Percentiles rank a stretch among this genome's conserved stretches.
Evolutionary conservation across 2,329 filamentous ascomycete genomes (phyloP).

Genomic region (Ilyonectria robusta): DNA sequence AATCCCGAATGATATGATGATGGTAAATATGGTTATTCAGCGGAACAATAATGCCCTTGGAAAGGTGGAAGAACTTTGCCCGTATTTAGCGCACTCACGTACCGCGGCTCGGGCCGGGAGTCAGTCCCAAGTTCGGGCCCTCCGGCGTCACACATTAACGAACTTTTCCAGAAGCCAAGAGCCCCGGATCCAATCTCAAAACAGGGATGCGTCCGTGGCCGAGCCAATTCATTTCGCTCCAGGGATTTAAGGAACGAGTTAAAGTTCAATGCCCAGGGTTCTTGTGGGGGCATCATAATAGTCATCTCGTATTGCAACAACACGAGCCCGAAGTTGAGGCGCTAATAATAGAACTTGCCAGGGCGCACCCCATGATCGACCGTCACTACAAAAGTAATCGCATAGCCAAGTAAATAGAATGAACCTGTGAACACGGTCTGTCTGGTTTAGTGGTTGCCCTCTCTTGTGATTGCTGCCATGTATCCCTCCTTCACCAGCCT

Average conservation of each 20-base stretch:
- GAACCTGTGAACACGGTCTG: not conserved
- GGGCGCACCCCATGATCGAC: not conserved
- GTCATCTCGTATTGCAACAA: constrained; percentile 9
- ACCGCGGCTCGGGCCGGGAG: not conserved
- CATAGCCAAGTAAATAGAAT: not conserved
- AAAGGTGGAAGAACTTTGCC: not conserved
- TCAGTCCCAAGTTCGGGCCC: not conserved
- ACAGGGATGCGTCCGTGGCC: not conserved
- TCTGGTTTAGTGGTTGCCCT: not conserved
- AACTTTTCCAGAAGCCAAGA: not conserved
- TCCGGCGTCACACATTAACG: not conserved
- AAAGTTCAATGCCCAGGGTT: not conserved
- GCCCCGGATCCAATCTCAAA: not conserved
- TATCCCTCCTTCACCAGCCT: not conserved
- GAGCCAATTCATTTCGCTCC: not conserved
- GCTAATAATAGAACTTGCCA: constrained; percentile 7
- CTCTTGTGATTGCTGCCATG: not conserved
- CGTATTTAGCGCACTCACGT: not conserved
- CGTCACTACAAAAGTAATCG: not conserved
- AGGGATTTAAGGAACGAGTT: not conserved
- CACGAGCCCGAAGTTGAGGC: not conserved
- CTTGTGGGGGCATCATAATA: not conserved
- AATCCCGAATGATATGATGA: not conserved
- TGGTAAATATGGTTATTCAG: not conserved
- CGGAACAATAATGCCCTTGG: not conserved